A percentile compares a stretch with the other conserved stretches of the same genome.
These are phyloP conservation scores for Hirschioporus abietinus DNA, from an alignment of 768 basidiomycete genomes.

Conservation along the genomic window DNA sequence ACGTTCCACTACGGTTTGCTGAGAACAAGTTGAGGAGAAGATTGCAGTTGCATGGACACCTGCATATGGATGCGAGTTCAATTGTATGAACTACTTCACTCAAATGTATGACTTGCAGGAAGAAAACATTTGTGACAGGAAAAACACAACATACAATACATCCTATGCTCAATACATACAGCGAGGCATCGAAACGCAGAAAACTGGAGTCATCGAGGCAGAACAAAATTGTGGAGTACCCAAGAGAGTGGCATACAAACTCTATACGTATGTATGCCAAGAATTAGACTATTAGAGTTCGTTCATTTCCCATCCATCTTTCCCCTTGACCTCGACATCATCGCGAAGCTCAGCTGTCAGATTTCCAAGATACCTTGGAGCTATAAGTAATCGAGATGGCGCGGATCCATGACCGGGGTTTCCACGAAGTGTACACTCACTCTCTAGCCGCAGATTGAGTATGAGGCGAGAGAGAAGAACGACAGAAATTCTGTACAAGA, in stretches of 20 bases:
- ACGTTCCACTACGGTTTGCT: conserved; percentile 44
- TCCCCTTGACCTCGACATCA: background rate
- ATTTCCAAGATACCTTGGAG: background rate
- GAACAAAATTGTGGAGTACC: too few relatives aligned
- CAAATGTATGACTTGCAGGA: too few relatives aligned
- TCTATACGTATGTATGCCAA: too few relatives aligned
- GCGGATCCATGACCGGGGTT: background rate
- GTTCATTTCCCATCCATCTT: background rate
- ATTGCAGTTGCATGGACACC: background rate
- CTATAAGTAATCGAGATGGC: background rate
- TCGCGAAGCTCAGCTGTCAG: background rate
- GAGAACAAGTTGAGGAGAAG: conserved; percentile 22
- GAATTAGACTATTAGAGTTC: too few relatives aligned
- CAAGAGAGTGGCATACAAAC: too few relatives aligned
- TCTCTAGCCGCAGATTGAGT: background rate
- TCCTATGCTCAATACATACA: too few relatives aligned
- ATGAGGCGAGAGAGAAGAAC: background rate
- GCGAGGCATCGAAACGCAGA: too few relatives aligned
- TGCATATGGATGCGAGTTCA: too few relatives aligned
- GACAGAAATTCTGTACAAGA: background rate
- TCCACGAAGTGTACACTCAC: background rate
- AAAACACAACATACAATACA: too few relatives aligned
- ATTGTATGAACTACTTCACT: too few relatives aligned
- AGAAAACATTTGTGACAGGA: too few relatives aligned
- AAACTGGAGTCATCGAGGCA: too few relatives aligned